A percentile compares a stretch with the other conserved stretches of the same genome.
Conservation (phyloP, 106 monocot species). For the Ottelia alismoides region DNA sequence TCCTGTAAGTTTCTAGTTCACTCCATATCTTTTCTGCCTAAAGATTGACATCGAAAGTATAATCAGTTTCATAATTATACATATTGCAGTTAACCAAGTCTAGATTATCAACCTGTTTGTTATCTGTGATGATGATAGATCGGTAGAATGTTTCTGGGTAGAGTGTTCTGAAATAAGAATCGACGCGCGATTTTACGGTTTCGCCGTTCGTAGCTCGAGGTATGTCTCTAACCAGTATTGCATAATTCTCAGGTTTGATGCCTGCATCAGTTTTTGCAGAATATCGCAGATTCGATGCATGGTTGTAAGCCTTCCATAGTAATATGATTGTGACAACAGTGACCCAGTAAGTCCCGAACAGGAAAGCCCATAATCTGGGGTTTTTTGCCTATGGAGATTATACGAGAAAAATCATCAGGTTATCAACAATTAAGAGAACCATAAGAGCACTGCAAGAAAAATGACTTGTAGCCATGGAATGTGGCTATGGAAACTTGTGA, state of each 20-base stretch:
- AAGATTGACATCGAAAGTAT: too few relatives aligned
- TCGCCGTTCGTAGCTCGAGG: conserved; percentile 36
- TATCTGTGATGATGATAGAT: conserved; percentile 76
- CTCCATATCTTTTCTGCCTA: conserved; percentile 64
- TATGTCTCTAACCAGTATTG: conserved; percentile 78
- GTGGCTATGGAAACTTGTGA: too few relatives aligned
- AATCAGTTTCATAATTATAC: too few relatives aligned
- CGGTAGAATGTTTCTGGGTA: conserved; percentile 86
- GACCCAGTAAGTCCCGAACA: conserved; percentile 69
- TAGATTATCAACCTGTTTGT: conserved; percentile 60
- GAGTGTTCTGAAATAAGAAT: conserved; percentile 68
- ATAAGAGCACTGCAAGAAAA: too few relatives aligned
- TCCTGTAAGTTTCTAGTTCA: conserved; percentile 43
- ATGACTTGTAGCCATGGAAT: too few relatives aligned
- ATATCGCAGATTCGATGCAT: conserved; percentile 68
- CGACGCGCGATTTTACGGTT: conserved; percentile 61
- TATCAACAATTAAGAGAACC: background rate
- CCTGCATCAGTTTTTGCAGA: conserved; percentile 34
- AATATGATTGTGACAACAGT: conserved; percentile 54
- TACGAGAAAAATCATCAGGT: background rate
- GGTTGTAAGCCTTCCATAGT: conserved; percentile 83
- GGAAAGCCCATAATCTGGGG: conserved; percentile 69
- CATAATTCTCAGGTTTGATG: conserved; percentile 55
- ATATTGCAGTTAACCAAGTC: too few relatives aligned
- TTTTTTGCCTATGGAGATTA: conserved; percentile 40